Percentiles rank a stretch among this genome's conserved stretches.
phyloP scores from a whole-genome alignment of 176 grass and related monocot species.

The Aegilops longissima region DNA sequence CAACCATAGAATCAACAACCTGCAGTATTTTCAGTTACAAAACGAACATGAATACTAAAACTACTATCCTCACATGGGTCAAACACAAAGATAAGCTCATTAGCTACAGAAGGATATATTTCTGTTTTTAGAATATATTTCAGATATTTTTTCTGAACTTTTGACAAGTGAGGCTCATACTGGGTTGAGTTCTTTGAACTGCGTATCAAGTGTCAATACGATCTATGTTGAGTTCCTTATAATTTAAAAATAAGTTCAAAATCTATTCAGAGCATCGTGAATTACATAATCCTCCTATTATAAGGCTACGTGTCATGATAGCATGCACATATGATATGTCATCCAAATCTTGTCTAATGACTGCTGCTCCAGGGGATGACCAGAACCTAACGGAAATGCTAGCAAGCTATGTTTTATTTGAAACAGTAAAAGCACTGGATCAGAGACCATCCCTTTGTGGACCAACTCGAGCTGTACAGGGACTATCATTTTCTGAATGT shows the following conservation, averaged over 20 bases:
- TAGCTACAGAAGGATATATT: neutral
- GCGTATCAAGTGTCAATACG: neutral
- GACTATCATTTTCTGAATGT: neutral
- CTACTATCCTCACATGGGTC: neutral
- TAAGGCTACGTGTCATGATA: neutral
- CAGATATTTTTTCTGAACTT: neutral
- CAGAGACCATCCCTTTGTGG: neutral
- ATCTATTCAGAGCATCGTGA: neutral
- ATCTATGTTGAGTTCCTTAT: constrained; percentile 6
- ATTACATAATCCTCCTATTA: neutral
- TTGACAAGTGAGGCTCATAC: neutral
- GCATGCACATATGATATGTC: neutral
- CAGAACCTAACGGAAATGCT: neutral
- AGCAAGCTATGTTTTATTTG: neutral
- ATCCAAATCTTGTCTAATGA: neutral
- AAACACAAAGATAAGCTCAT: neutral
- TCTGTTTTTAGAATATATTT: neutral
- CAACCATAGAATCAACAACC: constrained; percentile 99
- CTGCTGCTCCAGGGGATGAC: neutral
- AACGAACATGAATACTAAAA: constrained; percentile 22
- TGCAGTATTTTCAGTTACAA: constrained; percentile 34
- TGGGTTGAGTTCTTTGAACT: neutral
- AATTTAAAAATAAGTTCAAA: constrained; percentile 5
- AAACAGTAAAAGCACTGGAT: neutral
- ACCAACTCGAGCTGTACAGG: neutral